Base-by-base conservation (phyloP, 495 filamentous ascomycete genomes). In the Xylaria castorea region DNA sequence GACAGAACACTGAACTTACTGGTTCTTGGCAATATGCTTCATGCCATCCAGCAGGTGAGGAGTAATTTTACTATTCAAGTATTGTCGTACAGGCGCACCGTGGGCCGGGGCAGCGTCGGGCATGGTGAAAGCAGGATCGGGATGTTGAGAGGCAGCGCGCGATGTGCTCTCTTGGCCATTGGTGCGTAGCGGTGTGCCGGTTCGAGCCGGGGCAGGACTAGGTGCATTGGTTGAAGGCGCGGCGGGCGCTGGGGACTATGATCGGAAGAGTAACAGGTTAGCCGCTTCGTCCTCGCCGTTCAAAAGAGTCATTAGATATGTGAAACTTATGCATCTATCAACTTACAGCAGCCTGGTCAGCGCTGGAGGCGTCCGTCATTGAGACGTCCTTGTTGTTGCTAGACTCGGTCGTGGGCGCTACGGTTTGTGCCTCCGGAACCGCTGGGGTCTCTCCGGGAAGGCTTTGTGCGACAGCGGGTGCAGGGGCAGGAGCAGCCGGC, bases 61-160 rank as follows among this genome's bases (percentile, higher is more conserved):
- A 20, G 94, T 95, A 68, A 99, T 89, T 78, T 94, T 94, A 78
- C 90, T 86, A 76, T 98, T 98, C 80, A 99, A 83, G 82, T 97
- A 99, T 71, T 92, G 90, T 42, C 96, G 88, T 3, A 93, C 92
- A 5, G 95, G 93, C 1, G 93, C 93, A 51, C 96, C 96, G 75
- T 97, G 94, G 1, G 87, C 81, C 3, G 81, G 85, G 14, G 89
- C 83, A 79, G 88, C 82, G 74, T 84, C 70, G 27, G 88, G 86
- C 76, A 89, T 83, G 46, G 85, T 78, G 83, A 85, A 75, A 75
- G 80, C 76, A 7, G 82, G 77, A 67, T 85, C 87, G 25, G 85
- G 87, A 65, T 88, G 85, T 60, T 81, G 83, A 16, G 87, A 87
- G n/a, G 84, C 82, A n/a, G 86, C 86, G 68, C 84, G 83, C 9